Conservation (phyloP, 352 stramenopile species). For the Globisporangium middletonii region DNA sequence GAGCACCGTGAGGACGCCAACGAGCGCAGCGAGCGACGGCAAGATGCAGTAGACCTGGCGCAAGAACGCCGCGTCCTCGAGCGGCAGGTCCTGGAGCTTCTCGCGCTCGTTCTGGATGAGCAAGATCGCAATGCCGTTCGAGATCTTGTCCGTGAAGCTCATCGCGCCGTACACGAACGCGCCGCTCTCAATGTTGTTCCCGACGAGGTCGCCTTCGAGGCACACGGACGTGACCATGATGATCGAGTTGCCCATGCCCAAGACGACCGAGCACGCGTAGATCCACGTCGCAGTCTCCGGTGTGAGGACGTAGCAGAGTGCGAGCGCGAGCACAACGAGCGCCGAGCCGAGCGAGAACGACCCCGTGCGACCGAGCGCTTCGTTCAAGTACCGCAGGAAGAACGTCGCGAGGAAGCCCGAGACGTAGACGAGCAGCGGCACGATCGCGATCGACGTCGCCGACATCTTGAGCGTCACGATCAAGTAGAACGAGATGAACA, state of each 20-base stretch:
- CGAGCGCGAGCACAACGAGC: slow-evolving; percentile 47
- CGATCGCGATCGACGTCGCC: slow-evolving; percentile 75
- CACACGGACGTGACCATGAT: slow-evolving; percentile 87
- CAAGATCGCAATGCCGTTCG: slow-evolving; percentile 75
- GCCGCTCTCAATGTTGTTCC: slow-evolving; percentile 75
- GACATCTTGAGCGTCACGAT: slow-evolving; percentile 85
- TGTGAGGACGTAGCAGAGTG: slow-evolving; percentile 53
- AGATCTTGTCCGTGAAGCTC: slow-evolving; percentile 88
- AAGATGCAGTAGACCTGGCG: slow-evolving; percentile 71
- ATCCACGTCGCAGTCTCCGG: slow-evolving; percentile 58
- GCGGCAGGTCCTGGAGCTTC: slow-evolving; percentile 47
- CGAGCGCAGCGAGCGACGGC: slow-evolving; percentile 47
- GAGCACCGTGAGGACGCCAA: slow-evolving; percentile 55
- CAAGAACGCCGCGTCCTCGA: slow-evolving; percentile 62
- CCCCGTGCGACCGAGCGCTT: slow-evolving; percentile 53
- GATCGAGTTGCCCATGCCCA: slow-evolving; percentile 83
- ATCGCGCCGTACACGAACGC: slow-evolving; percentile 85
- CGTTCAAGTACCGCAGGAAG: slow-evolving; percentile 70
- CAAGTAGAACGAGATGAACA: slow-evolving; percentile 86
- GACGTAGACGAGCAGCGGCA: slow-evolving; percentile 79
- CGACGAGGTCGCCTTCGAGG: slow-evolving; percentile 74
- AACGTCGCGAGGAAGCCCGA: slow-evolving; percentile 79
- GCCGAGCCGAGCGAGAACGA: slow-evolving; percentile 58
- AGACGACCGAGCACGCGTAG: slow-evolving; percentile 59
- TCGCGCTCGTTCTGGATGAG: slow-evolving; percentile 80